A percentile compares a stretch with the other conserved stretches of the same genome.
Evolutionary conservation across 805 yeast genomes (phyloP).

Genomic region (Zygotorulaspora chibaensis): DNA sequence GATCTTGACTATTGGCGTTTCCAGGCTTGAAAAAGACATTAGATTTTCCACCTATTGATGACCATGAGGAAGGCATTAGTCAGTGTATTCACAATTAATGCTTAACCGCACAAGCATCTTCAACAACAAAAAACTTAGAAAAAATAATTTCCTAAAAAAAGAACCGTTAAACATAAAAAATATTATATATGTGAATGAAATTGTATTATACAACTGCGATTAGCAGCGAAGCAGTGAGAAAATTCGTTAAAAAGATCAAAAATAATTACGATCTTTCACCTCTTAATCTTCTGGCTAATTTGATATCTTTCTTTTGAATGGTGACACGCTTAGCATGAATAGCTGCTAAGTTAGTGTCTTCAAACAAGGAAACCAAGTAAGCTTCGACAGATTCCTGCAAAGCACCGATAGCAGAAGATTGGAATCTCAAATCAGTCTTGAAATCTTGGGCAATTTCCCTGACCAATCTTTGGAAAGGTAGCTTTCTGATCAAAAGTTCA

Average conservation of each 20-base stretch:
- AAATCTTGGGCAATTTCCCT: conserved; percentile 94
- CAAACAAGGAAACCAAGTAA: conserved; percentile 90
- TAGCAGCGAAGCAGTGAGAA: conserved; percentile 6
- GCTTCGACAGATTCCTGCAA: conserved; percentile 98
- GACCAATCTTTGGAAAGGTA: conserved; percentile 96
- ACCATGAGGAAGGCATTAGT: too few relatives aligned
- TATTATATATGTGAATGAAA: not conserved
- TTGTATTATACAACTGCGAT: conserved; percentile 9
- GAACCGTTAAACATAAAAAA: not conserved
- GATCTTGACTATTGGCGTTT: conserved; percentile 57
- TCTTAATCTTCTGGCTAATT: conserved; percentile 95
- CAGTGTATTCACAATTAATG: too few relatives aligned
- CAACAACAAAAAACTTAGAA: not conserved
- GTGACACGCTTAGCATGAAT: conserved; percentile 99
- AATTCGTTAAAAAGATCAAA: conserved; percentile 4
- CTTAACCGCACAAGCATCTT: not conserved
- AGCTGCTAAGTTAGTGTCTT: conserved; percentile 98
- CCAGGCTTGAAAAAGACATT: conserved; percentile 5
- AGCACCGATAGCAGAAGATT: conserved; percentile 96
- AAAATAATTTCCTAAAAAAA: not conserved
- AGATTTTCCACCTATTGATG: not conserved
- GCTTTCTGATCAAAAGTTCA: conserved; percentile 88
- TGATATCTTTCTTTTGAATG: conserved; percentile 96
- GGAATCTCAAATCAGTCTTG: conserved; percentile 92
- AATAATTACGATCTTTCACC: conserved; percentile 79